Evolutionary conservation across 2,329 filamentous ascomycete species (phyloP).

Genomic region (Hyphodiscus sp.): DNA sequence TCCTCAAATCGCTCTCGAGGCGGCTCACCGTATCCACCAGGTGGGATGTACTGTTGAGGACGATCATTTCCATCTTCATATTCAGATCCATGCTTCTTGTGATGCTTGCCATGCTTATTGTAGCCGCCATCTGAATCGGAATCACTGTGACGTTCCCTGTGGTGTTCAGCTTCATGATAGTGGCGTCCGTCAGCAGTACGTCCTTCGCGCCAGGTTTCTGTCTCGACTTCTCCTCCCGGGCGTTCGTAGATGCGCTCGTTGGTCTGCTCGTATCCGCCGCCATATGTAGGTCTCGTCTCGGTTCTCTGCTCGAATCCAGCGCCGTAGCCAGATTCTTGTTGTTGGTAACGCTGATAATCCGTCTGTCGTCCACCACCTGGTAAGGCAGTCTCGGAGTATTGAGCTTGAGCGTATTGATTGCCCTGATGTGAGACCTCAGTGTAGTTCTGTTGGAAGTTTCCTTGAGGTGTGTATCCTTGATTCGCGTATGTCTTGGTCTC

Average conservation of each 20-base stretch:
- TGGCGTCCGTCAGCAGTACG: slow-evolving; percentile 15
- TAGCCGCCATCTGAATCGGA: slow-evolving; percentile 25
- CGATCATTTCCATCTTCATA: slow-evolving; percentile 14
- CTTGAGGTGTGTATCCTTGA: slow-evolving; percentile 49
- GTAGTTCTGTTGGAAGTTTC: slow-evolving; percentile 53
- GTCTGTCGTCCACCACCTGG: slow-evolving; percentile 49
- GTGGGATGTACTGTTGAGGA: slow-evolving; percentile 12
- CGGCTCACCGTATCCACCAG: slow-evolving; percentile 9
- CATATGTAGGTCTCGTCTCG: slow-evolving; percentile 44
- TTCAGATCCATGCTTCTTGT: slow-evolving; percentile 19
- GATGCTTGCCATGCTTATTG: slow-evolving; percentile 24
- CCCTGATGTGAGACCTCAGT: slow-evolving; percentile 53
- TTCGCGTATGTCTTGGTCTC: slow-evolving; percentile 45
- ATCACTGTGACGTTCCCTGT: slow-evolving; percentile 24
- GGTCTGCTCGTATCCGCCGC: slow-evolving; percentile 52
- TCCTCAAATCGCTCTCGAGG: slow-evolving; percentile 1
- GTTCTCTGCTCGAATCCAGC: slow-evolving; percentile 54
- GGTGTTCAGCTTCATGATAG: slow-evolving; percentile 13
- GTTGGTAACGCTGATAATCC: slow-evolving; percentile 56
- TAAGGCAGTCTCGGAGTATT: slow-evolving; percentile 47
- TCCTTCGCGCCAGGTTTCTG: slow-evolving; percentile 19
- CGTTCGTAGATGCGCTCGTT: slow-evolving; percentile 46
- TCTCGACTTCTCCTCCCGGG: slow-evolving; percentile 29
- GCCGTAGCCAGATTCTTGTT: slow-evolving; percentile 33
- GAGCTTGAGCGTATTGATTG: slow-evolving; percentile 25